Base-by-base conservation (phyloP, 495 filamentous ascomycete species). In the Penicillium fimorum region DNA sequence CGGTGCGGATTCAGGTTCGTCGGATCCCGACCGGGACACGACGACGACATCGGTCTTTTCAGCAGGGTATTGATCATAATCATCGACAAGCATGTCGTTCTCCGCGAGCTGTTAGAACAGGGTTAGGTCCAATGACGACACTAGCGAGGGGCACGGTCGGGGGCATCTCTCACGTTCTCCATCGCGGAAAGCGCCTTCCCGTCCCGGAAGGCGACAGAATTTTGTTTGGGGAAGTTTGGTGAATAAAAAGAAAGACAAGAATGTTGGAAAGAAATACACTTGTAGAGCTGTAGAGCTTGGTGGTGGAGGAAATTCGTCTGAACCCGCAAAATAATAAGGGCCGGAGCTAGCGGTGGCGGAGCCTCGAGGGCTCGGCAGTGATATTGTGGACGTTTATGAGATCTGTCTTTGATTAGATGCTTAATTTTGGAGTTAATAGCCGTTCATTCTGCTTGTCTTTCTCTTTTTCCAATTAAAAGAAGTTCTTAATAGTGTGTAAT, bases 11-110 rank as follows among this genome's bases (percentile, higher is more conserved):
- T 79, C 76, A 61, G 78, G 70, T 60, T 84, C 82, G 40, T 77
- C 70, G 33, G 75, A 79, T 52, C 79, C 83, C 27, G 82, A 87
- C 49, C 89, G 86, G 60, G 84, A 87, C 72, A 97, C 95, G 70
- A 90, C 88, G 57, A 89, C 87, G 62, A 92, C 86, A 70, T 92
- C 86, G 53, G 90, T 86, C 68, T 88, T 87, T 70, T 96, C 94
- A 74, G 85, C 82, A 58, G 84, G 78, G 68, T 86, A 85, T 67
- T 84, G 82, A 58, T 87, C 85, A 56, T 86, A 86, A 22, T 85
- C 77, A 63, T 91, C 88, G 59, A 91, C 77, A 64, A 86, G 76
- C 87, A 90, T 87, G 58, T 87, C 81, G 70, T 68, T 74, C 62
- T 79, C 75, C 62, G 70, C 59, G 62, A 73, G 70, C 76, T 79